These are phyloP conservation scores for Thielaviopsis euricoi DNA, from an alignment of 2,329 filamentous ascomycete species.

Conservation along the genomic window DNA sequence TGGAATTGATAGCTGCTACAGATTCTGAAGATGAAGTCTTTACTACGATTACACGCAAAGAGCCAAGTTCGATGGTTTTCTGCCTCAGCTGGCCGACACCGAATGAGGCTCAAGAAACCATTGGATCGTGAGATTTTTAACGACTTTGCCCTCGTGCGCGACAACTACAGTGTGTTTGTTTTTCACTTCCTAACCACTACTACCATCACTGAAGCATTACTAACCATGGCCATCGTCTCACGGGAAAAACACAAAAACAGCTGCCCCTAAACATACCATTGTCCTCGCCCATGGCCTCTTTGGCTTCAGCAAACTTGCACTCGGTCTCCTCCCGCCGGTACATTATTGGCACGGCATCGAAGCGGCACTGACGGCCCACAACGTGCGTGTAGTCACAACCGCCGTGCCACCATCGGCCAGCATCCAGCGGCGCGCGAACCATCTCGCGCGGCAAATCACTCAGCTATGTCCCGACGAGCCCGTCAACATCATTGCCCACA, in stretches of 20 bases:
- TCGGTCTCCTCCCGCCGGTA: slow-evolving; percentile 35
- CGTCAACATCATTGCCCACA: slow-evolving; percentile 64
- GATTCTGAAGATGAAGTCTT: too few relatives aligned
- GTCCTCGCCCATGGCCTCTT: slow-evolving; percentile 50
- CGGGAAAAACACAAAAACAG: too few relatives aligned
- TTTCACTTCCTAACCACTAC: too few relatives aligned
- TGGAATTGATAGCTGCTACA: too few relatives aligned
- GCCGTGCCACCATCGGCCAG: slow-evolving; percentile 43
- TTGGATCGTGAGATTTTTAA: slow-evolving; percentile 10
- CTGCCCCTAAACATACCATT: slow-evolving; percentile 38
- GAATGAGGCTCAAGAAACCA: background rate
- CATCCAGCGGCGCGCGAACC: slow-evolving; percentile 42
- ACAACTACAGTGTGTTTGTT: slow-evolving; percentile 6
- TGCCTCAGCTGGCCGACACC: too few relatives aligned
- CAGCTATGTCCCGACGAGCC: slow-evolving; percentile 25
- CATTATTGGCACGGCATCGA: slow-evolving; percentile 51
- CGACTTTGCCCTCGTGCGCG: slow-evolving; percentile 10
- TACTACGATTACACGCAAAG: too few relatives aligned
- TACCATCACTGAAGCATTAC: too few relatives aligned
- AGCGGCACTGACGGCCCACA: slow-evolving; percentile 36
- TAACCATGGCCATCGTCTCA: too few relatives aligned
- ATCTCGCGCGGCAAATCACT: slow-evolving; percentile 38
- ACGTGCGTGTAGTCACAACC: slow-evolving; percentile 40
- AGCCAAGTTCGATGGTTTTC: too few relatives aligned
- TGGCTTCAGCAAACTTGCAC: slow-evolving; percentile 41